Evolutionary conservation across 768 basidiomycete genomes (phyloP).

Genomic region (Amylocystis lapponica): DNA sequence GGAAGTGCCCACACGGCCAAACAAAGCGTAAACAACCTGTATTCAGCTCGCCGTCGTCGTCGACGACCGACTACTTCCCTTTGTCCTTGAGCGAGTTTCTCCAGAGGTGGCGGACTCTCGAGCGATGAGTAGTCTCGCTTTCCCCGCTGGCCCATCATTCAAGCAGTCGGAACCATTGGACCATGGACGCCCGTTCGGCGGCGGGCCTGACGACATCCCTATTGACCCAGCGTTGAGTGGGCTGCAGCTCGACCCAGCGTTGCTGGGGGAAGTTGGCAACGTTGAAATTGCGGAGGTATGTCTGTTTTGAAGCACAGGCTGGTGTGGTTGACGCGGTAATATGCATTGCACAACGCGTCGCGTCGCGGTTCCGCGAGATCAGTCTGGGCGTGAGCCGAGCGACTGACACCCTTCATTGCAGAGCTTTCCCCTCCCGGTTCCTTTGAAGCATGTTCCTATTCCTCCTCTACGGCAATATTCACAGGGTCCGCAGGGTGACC

Average conservation of each 20-base stretch:
- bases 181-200: slow-evolving; percentile 51
- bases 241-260: slow-evolving; percentile 20
- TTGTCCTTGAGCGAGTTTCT: not conserved
- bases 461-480: slow-evolving; percentile 45
- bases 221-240: slow-evolving; percentile 70
- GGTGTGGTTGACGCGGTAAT: slow-evolving; percentile 17
- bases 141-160: slow-evolving; percentile 40
- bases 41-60: slow-evolving; percentile 32
- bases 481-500: slow-evolving; percentile 77
- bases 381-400: slow-evolving; percentile 9
- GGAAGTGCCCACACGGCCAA: slow-evolving; percentile 14
- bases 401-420: slow-evolving; percentile 12
- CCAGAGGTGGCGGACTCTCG: slow-evolving; percentile 3
- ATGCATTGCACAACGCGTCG: slow-evolving; percentile 64
- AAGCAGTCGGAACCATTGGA: slow-evolving; percentile 58
- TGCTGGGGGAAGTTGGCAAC: slow-evolving; percentile 12
- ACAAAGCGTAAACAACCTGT: slow-evolving; percentile 22
- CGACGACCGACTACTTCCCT: slow-evolving; percentile 27
- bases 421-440: slow-evolving; percentile 8
- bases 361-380: slow-evolving; percentile 42
- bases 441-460: slow-evolving; percentile 10
- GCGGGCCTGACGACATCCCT: slow-evolving; percentile 57
- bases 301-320: slow-evolving; percentile 1
- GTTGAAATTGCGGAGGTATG: slow-evolving; percentile 14
- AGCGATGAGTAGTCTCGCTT: slow-evolving; percentile 57